Conservation (phyloP, 805 yeast species). For the Maudiozyma bulderi region DNA sequence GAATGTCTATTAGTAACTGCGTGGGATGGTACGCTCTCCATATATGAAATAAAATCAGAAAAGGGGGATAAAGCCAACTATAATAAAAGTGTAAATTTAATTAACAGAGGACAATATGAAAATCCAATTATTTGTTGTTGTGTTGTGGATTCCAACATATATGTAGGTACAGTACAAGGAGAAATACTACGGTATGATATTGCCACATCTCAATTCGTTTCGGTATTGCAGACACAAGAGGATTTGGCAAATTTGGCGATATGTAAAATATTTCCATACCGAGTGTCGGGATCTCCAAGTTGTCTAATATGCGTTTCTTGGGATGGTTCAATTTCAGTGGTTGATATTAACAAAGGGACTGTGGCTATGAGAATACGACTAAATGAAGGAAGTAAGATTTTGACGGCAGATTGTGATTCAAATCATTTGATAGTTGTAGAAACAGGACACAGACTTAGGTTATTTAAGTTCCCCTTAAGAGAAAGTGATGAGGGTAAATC, state of each 20-base stretch:
- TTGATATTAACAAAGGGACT: slow-evolving; percentile 33
- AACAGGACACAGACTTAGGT: slow-evolving; percentile 39
- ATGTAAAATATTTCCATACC: slow-evolving; percentile 13
- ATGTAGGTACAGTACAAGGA: slow-evolving; percentile 47
- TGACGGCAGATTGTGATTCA: slow-evolving; percentile 49
- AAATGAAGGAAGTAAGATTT: slow-evolving; percentile 23
- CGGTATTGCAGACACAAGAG: slow-evolving; percentile 15
- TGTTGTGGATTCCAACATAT: slow-evolving; percentile 22
- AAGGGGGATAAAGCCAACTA: not conserved
- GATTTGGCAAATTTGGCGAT: slow-evolving; percentile 34
- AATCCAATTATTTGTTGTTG: slow-evolving; percentile 15
- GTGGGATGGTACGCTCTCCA: slow-evolving; percentile 47
- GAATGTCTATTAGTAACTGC: slow-evolving; percentile 36
- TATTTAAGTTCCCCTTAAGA: slow-evolving; percentile 11
- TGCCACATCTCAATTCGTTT: slow-evolving; percentile 31
- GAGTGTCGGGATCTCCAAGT: slow-evolving; percentile 6
- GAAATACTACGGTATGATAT: slow-evolving; percentile 42
- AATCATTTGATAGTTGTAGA: slow-evolving; percentile 43
- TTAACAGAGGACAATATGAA: slow-evolving; percentile 1
- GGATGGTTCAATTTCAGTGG: slow-evolving; percentile 42
- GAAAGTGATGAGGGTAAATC: slow-evolving; percentile 2
- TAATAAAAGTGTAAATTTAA: not conserved
- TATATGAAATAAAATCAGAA: slow-evolving; percentile 23
- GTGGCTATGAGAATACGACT: slow-evolving; percentile 4
- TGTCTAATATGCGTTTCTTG: slow-evolving; percentile 50